These are phyloP conservation scores for Nannizziopsis arthrosporioides DNA, from an alignment of 2,329 filamentous ascomycete species.

Conservation along the genomic window DNA sequence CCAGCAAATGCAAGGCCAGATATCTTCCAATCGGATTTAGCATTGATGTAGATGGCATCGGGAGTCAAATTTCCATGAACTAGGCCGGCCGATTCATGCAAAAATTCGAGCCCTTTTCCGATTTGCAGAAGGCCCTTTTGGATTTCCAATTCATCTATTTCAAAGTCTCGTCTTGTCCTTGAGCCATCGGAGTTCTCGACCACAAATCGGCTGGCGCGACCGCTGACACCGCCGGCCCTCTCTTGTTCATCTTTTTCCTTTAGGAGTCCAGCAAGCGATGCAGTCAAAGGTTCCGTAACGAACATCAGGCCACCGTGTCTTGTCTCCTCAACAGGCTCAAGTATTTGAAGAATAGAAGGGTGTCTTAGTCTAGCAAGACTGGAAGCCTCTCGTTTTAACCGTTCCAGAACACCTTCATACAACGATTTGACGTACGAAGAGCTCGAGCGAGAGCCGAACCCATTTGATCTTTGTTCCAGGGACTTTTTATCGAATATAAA, in stretches of 20 bases:
- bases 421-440: constrained; percentile 63
- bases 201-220: constrained; percentile 65
- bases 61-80: constrained; percentile 92
- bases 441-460: constrained; percentile 49
- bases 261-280: constrained; percentile 70
- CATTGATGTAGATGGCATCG: constrained; percentile 85
- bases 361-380: constrained; percentile 79
- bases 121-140: constrained; percentile 92
- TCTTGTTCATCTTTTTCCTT: constrained; percentile 86
- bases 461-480: constrained; percentile 57
- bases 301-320: constrained; percentile 87
- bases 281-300: constrained; percentile 81
- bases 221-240: constrained; percentile 52
- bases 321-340: constrained; percentile 91
- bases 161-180: constrained; percentile 63
- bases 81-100: constrained; percentile 87
- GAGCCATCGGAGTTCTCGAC: constrained; percentile 67
- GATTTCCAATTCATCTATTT: constrained; percentile 94
- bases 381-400: constrained; percentile 82
- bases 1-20: constrained; percentile 86
- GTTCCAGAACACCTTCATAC: constrained; percentile 81
- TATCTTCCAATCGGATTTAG: constrained; percentile 98
- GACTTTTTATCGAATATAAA: constrained; percentile 90
- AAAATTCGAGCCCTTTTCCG: constrained; percentile 84
- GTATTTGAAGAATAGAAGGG: constrained; percentile 80